Base-by-base conservation (phyloP, 2,329 filamentous ascomycete species). In the Aspergillus sp. region DNA sequence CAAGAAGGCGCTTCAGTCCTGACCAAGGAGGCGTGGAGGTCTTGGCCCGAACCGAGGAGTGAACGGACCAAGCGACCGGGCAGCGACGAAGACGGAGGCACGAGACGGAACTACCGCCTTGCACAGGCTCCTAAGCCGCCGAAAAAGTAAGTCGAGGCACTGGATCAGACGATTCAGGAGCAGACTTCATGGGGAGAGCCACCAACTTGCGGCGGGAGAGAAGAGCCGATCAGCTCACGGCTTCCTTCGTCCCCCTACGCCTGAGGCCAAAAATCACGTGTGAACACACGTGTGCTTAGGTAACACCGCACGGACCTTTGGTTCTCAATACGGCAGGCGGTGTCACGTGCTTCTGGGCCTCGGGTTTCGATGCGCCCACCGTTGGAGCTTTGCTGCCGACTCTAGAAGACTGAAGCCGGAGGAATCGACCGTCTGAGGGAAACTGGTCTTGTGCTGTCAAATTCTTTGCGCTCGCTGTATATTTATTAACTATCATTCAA, bases 51-150 rank as follows among this genome's bases (percentile, higher is more conserved):
- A 58, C 57, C 66, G 65, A 68, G 63, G 59, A 70, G 69, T 67
- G 70, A 73, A 67, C 68, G 68, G 62, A 64, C 54, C 62, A 49
- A 69, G 69, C 66, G 64, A 58, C 62, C 63, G 62, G 64, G 64
- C 66, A 65, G 57, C 64, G 54, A 57, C 57, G 17, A 50, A 32
- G 32, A 57, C 49, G n/a, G 63, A 68, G 63, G 58, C 58, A 66
- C 68, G 65, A 68, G 68, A 73, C 67, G 67, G 68, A 54, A 65
- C 56, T 65, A 42, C 71, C 70, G 68, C 71, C 71, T 70, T 68
- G 66, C 63, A 69, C 63, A 68, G 70, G 68, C 70, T 68, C 57
- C 42, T 62, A 68, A 62, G 63, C 70, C 64, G 65, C 67, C 67
- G 62, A 66, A 66, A 64, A 42, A 66, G 65, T 58, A 56, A 69